Evolutionary conservation across 176 grass and related monocot genomes (phyloP).

Genomic region (Rhynchospora tenuis): DNA sequence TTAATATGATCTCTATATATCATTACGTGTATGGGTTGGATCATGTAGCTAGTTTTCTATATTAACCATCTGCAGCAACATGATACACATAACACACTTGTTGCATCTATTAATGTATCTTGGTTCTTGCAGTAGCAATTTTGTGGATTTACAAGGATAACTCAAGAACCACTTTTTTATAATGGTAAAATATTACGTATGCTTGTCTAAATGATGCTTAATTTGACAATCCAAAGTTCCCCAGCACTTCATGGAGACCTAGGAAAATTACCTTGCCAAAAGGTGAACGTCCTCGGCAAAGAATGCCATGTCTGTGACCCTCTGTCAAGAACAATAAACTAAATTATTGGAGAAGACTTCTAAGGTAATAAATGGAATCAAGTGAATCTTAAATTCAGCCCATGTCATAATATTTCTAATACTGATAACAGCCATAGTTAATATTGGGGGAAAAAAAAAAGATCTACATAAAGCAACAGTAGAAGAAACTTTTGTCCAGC

Average conservation of each 20-base stretch:
- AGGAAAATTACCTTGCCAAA: slow-evolving; percentile 69
- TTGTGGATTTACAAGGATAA: slow-evolving; percentile 8
- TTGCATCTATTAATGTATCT: background rate
- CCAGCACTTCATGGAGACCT: background rate
- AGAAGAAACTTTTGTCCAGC: background rate
- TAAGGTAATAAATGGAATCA: background rate
- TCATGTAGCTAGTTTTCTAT: background rate
- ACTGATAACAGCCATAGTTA: background rate
- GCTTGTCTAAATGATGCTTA: background rate
- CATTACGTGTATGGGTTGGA: background rate
- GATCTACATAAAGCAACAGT: background rate
- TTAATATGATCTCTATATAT: background rate
- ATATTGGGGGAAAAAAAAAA: background rate
- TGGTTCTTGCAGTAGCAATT: background rate
- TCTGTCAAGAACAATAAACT: slow-evolving; percentile 46
- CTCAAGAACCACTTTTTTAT: background rate
- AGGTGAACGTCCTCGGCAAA: slow-evolving; percentile 96
- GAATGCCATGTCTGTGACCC: slow-evolving; percentile 96
- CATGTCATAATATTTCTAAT: background rate
- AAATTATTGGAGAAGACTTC: slow-evolving; percentile 27
- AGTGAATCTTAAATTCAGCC: background rate
- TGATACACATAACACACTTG: background rate
- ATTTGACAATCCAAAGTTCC: background rate
- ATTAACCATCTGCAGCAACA: background rate
- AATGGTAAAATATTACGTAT: slow-evolving; percentile 15